These are phyloP conservation scores for Begonia fuchsioides DNA, from an alignment of 306 rosid genomes.

Conservation along the genomic window DNA sequence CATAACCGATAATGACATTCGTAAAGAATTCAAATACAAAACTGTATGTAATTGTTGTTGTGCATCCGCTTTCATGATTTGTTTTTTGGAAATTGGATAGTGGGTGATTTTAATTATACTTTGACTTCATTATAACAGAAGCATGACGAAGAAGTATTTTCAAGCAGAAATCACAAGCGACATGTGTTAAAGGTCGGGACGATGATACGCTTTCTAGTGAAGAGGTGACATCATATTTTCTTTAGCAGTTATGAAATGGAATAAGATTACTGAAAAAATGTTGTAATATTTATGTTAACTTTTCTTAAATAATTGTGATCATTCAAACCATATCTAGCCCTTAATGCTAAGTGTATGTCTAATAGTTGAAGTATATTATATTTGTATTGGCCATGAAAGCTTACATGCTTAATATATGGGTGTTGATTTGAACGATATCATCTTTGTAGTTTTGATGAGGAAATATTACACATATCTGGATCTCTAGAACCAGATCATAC, in stretches of 20 bases:
- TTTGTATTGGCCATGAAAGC: too few relatives aligned
- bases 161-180: conserved; percentile 48
- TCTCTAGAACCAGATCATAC: conserved; percentile 55
- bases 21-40: conserved; percentile 42
- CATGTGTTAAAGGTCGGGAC: conserved; percentile 76
- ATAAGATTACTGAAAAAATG: too few relatives aligned
- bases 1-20: conserved; percentile 41
- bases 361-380: background rate
- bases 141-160: conserved; percentile 39
- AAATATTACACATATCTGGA: conserved; percentile 49
- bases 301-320: too few relatives aligned
- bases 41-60: conserved; percentile 25
- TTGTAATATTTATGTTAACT: too few relatives aligned
- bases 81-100: background rate
- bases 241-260: background rate
- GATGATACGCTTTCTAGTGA: conserved; percentile 48
- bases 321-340: too few relatives aligned
- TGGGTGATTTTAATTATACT: conserved; percentile 2
- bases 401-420: too few relatives aligned
- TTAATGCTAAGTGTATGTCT: background rate
- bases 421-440: background rate
- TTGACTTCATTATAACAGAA: conserved; percentile 31
- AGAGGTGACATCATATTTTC: conserved; percentile 42
- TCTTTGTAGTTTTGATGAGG: conserved; percentile 68
- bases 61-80: conserved; percentile 3